Percentiles rank a stretch among this genome's conserved stretches.
Conservation (phyloP, 257 asterid species). For the Scutellaria barbata region DNA sequence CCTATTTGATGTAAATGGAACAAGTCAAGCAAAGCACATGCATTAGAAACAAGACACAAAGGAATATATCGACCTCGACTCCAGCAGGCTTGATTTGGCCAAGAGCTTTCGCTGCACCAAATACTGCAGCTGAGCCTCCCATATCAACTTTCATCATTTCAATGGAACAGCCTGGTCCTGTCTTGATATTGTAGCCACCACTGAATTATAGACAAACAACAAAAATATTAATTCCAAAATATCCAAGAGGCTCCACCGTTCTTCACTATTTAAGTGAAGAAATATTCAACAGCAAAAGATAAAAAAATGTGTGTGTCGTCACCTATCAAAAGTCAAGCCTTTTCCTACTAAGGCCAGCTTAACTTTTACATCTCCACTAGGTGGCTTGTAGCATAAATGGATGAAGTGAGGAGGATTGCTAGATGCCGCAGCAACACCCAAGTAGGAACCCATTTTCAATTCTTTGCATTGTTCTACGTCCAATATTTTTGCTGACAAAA, state of each 20-base stretch:
- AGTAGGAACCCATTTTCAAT: conserved; percentile 97
- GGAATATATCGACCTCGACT: conserved; percentile 65
- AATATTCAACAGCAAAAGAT: background rate
- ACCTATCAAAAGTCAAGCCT: conserved; percentile 99
- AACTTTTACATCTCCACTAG: conserved; percentile 71
- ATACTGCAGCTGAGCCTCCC: conserved; percentile 98
- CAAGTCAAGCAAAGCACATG: background rate
- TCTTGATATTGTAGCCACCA: conserved; percentile 99
- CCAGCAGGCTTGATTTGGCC: conserved; percentile 94
- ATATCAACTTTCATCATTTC: conserved; percentile 95
- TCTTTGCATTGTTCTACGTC: conserved; percentile 92
- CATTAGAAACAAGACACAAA: background rate
- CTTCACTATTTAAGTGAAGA: no score
- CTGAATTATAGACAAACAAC: conserved; percentile 44
- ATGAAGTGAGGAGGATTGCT: conserved; percentile 92
- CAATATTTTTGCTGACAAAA: conserved; percentile 82
- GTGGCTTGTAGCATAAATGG: conserved; percentile 90
- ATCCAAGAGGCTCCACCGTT: background rate
- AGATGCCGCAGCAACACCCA: conserved; percentile 96
- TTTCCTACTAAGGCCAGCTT: conserved; percentile 95
- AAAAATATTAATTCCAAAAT: conserved; percentile 8
- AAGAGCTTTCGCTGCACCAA: conserved; percentile 98
- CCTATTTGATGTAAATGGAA: background rate
- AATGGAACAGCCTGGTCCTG: conserved; percentile 87
- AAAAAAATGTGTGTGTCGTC: background rate